Percentiles rank a stretch among this genome's conserved stretches.
These are phyloP conservation scores for Anisodus acutangulus DNA, from an alignment of 257 asterid species.

Conservation along the genomic window DNA sequence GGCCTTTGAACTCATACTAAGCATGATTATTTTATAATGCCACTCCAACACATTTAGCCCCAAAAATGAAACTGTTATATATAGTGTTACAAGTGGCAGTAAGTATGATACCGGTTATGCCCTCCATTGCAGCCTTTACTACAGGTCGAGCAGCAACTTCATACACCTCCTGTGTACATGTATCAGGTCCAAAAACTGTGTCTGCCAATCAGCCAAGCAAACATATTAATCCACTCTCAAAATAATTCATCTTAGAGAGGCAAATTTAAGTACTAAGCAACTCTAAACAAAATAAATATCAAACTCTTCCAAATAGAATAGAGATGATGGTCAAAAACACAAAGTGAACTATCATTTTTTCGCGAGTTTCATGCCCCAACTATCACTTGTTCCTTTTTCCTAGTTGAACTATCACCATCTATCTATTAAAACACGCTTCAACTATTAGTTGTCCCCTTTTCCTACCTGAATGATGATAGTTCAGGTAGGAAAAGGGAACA, in stretches of 20 bases:
- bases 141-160: conserved; percentile 97
- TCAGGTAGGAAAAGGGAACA: no score
- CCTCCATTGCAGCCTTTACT: conserved; percentile 97
- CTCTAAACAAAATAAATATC: conserved; percentile 17
- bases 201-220: conserved; percentile 49
- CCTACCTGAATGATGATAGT: no score
- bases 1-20: background rate
- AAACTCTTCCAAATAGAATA: background rate
- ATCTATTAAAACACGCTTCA: no score
- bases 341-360: no score
- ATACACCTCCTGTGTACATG: conserved; percentile 83
- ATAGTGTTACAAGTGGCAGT: background rate
- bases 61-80: background rate
- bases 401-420: no score
- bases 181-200: conserved; percentile 84
- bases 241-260: background rate
- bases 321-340: no score
- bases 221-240: background rate
- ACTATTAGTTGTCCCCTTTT: no score
- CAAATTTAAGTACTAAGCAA: background rate
- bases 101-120: conserved; percentile 75
- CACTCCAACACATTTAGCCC: background rate
- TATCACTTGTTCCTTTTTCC: no score
- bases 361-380: no score
- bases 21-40: background rate